A percentile compares a stretch with the other conserved stretches of the same genome.
These are phyloP conservation scores for Aspergillus sclerotialis DNA, from an alignment of 2,329 filamentous ascomycete species.

Conservation along the genomic window DNA sequence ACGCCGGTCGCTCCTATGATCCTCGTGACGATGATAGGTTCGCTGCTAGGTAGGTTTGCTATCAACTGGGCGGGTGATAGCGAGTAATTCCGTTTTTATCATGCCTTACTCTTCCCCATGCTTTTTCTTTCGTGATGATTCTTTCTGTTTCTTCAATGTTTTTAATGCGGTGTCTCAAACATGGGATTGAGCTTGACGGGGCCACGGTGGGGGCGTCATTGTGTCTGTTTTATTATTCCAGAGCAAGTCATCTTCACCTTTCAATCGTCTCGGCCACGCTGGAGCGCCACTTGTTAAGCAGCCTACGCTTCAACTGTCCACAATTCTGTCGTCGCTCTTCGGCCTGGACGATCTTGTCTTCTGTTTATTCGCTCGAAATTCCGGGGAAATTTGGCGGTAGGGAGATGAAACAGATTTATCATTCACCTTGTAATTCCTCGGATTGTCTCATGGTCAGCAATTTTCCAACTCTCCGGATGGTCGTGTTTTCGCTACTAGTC, in stretches of 20 bases:
- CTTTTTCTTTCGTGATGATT: conserved; percentile 24
- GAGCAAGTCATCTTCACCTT: conserved; percentile 29
- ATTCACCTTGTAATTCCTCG: conserved; percentile 40
- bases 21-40: conserved; percentile 34
- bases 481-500: conserved; percentile 35
- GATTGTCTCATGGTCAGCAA: conserved; percentile 39
- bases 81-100: conserved; percentile 5
- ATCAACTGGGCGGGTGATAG: conserved; percentile 4
- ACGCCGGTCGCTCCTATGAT: conserved; percentile 32
- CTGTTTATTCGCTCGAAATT: conserved; percentile 33
- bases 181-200: conserved; percentile 28
- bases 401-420: conserved; percentile 29
- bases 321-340: conserved; percentile 27
- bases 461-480: conserved; percentile 31
- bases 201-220: conserved; percentile 30
- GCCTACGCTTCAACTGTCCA: conserved; percentile 25
- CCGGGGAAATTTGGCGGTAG: conserved; percentile 36
- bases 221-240: conserved; percentile 25
- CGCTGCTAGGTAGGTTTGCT: conserved; percentile 33
- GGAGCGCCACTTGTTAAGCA: conserved; percentile 27
- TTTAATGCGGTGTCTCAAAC: conserved; percentile 17
- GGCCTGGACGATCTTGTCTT: conserved; percentile 33
- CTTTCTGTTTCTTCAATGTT: conserved; percentile 12
- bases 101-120: conserved; percentile 12
- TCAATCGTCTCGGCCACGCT: conserved; percentile 29